Base-by-base conservation (phyloP, 2,329 filamentous ascomycete species). In the Fusarium beomiforme region DNA sequence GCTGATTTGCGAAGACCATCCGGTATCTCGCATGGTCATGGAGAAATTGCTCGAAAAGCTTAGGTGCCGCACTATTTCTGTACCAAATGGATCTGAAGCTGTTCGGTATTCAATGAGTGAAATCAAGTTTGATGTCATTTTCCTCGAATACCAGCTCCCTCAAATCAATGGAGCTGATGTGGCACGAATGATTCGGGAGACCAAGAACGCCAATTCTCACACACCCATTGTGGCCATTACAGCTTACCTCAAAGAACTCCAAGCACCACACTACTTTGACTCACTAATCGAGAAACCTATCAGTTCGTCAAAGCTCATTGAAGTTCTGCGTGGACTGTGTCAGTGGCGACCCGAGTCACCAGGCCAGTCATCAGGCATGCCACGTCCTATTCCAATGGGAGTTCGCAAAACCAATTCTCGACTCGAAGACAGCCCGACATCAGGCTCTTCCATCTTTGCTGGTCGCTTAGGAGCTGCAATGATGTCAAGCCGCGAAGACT, bases 91-190 rank as follows among this genome's bases (percentile, higher is more conserved):
- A 2, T 91, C 93, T 0, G 96, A 99, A 78, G 96, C 95, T 14
- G 92, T 97, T 76, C 90, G 95, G 24, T 97, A 96, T 81, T 94
- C 96, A 31, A 93, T 97, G 86, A 95, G 95, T 77, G 95, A 98
- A 78, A 95, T 99, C 78, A 97, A 98, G 78, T 99, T 98, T 78
- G 96, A 99, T 81, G 94, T 98, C 75, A 98, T 99, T 79, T 96
- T 99, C 85, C 95, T 97, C 81, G 96, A 99, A 81, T 98, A 94
- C 83, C 97, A 95, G 79, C 85, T 99, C 47, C 95, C 96, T 13
- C 94, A 97, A 78, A 94, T 98, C 77, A 98, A 94, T 75, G 96
- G 96, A 26, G 93, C 94, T 16, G 96, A 99, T 79, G 93, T 99
- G 61, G 95, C 96, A 54, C 92, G 96, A 36, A 99, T 99, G 96